Evolutionary conservation across 345 rosid genomes (phyloP), one percentile per base, ranked within the genome.

Genomic region (Streptanthus diversifolius): DNA sequence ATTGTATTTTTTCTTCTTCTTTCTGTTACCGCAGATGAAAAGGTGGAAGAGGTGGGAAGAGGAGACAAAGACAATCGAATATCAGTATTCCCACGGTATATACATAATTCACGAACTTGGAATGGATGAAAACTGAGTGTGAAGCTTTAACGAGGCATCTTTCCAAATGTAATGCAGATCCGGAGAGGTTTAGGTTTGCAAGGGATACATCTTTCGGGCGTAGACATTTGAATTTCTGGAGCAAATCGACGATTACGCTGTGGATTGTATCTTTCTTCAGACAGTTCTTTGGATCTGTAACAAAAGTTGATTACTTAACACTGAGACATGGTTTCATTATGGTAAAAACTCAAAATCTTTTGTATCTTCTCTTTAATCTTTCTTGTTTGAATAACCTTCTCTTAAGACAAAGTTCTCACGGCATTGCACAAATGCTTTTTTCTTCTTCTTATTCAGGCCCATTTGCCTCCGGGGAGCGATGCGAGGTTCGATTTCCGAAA

Each of bases 151-250:
- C n/a, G 0, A 27, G 29, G 5, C 8, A 5, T 18, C 19, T 19
- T 56, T 27, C 40, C 2, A 25, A 8, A 51, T 56, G 58, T 63
- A 13, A 58, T 30, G 58, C 80, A 95, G 99, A 95, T 79, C 98
- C 99, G 0, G 95, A 90, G 69, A 86, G 99, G 78, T 95, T 95
- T 72, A 83, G 98, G 51, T 90, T 95, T 79, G 88, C 99, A 12
- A 90, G 97, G 48, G 99, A 95, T 63, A 95, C 99, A 67, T 92
- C 99, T 2, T 95, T 95, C 11, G 99, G 99, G 7, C 79, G 90
- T 56, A 86, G 99, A 61, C 99, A 95, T 65, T 1, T 92, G 68
- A 82, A 73, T 24, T 55, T 84, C 51, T 88, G 99, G 98, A 87
- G 93, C 61, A 77, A 77, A 51, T 73, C 70, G 10, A 74, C 91